A percentile compares a stretch with the other conserved stretches of the same genome.
phyloP scores from a whole-genome alignment of 495 filamentous ascomycete genomes.

The Delitschia confertaspora region DNA sequence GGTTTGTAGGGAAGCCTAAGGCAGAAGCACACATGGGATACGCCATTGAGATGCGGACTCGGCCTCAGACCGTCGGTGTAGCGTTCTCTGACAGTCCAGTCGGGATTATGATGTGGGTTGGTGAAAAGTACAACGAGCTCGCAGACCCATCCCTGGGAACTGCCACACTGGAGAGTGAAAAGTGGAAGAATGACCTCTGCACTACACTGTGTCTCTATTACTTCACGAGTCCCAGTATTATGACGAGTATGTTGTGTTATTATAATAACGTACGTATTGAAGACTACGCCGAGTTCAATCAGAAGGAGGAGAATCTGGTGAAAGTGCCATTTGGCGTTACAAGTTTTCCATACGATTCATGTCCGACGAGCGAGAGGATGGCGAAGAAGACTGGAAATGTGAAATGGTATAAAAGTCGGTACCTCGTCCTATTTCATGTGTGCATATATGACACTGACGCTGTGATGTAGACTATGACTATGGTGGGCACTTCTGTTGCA shows the following conservation, averaged over 20 bases:
- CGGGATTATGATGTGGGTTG: conserved; percentile 26
- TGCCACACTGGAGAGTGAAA: conserved; percentile 6
- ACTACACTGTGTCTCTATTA: conserved; percentile 26
- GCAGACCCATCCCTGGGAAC: conserved; percentile 12
- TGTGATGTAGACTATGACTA: not conserved
- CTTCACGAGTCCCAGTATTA: conserved; percentile 20
- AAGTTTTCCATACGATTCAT: conserved; percentile 21
- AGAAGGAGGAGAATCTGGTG: conserved; percentile 21
- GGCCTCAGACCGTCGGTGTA: conserved; percentile 19
- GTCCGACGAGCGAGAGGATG: conserved; percentile 9
- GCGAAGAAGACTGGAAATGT: conserved; percentile 27
- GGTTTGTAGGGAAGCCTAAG: conserved; percentile 7
- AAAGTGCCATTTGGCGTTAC: conserved; percentile 23
- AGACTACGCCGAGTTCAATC: conserved; percentile 17
- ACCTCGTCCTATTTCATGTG: no score
- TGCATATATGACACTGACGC: no score
- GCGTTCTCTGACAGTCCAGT: conserved; percentile 17
- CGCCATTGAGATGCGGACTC: conserved; percentile 20
- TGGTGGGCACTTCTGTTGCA: not conserved
- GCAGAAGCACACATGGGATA: conserved; percentile 19
- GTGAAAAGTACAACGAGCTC: conserved; percentile 29
- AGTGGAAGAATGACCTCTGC: conserved; percentile 17
- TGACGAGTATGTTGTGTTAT: conserved; percentile 22
- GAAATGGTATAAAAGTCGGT: conserved; percentile 22
- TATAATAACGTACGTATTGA: conserved; percentile 27